Evolutionary conservation across 1,284 basidiomycete species (phyloP), one percentile per base, ranked within the genome.

Genomic region (Lentinula novae-zelandiae): DNA sequence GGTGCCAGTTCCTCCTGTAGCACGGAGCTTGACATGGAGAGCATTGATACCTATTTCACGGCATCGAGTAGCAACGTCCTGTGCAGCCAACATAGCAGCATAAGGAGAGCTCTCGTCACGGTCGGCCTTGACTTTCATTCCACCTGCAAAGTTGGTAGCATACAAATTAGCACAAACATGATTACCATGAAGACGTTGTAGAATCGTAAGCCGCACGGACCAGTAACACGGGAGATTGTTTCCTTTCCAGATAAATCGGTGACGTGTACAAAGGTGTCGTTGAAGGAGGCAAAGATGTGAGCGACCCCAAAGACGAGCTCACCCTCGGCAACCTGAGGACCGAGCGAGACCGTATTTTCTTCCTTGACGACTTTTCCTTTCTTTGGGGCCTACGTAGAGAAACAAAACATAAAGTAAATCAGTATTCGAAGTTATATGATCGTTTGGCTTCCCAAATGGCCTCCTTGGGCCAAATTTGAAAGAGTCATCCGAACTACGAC

Each of bases 51-150:
- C 96, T 70, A 98, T 93, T 82, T 99, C 97, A 76, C 94, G 94
- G 91, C 96, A 99, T 70, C 96, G 93, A 62, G 83, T 78, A 65
- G 96, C 96, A 69, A 95, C 94, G 73, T 98, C 96, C 82, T 98
- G 96, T 60, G 96, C 96, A 66, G 96, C 96, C 78, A 98, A 85
- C 96, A 99, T 98, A 75, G 97, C 97, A 66, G 96, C 97, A 82
- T 98, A 99, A 31, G 96, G 94, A 46, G 96, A 98, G 57, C 96
- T 98, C 83, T 99, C 96, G 82, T 99, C 96, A 81, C 97, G 93
- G 80, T 99, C 96, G 46, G 96, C 97, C 85, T 99, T 99, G 83
- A 99, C 96, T 84, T 99, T 99, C 97, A 99, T 99, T 67, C 96
- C 96, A 73, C 93, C 92, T 92, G 39, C 5, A 10, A 59, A 54